Evolutionary conservation across 2,329 filamentous ascomycete genomes (phyloP).

Genomic region (Apiospora arundinis): DNA sequence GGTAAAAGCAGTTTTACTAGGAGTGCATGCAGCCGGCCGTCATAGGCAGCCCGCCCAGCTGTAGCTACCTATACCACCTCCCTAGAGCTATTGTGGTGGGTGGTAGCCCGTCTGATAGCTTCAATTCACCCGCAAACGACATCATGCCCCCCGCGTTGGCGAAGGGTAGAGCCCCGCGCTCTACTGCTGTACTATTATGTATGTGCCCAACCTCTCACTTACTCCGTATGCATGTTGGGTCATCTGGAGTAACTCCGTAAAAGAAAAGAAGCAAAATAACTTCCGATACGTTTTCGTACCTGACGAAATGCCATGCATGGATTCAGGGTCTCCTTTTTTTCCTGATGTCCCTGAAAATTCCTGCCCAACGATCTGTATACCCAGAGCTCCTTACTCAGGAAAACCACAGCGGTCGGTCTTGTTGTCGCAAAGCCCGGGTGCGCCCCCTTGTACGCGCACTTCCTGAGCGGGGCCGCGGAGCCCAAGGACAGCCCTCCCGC

Average conservation of each 20-base stretch:
- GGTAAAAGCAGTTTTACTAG: background rate
- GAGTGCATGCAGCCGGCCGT: constrained; percentile 3
- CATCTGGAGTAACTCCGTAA: background rate
- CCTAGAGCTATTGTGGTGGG: background rate
- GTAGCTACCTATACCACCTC: background rate
- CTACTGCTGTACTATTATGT: no score
- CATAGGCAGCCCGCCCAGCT: constrained; percentile 2
- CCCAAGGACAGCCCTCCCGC: constrained; percentile 1
- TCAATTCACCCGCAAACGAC: no score
- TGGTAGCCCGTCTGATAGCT: background rate
- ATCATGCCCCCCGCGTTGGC: no score
- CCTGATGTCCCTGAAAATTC: background rate
- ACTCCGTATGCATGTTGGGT: background rate
- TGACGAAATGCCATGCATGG: background rate
- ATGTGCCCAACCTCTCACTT: background rate
- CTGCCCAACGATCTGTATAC: background rate
- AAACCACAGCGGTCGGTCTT: background rate
- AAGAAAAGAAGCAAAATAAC: background rate
- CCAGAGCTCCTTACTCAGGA: background rate
- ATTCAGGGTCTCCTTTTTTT: background rate
- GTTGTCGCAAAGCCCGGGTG: background rate
- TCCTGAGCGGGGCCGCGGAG: background rate
- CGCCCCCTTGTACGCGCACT: constrained; percentile 12
- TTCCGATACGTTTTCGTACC: background rate
- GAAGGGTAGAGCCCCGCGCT: no score